phyloP scores from a whole-genome alignment of 768 basidiomycete genomes.

The Phaffia tasmanica region DNA sequence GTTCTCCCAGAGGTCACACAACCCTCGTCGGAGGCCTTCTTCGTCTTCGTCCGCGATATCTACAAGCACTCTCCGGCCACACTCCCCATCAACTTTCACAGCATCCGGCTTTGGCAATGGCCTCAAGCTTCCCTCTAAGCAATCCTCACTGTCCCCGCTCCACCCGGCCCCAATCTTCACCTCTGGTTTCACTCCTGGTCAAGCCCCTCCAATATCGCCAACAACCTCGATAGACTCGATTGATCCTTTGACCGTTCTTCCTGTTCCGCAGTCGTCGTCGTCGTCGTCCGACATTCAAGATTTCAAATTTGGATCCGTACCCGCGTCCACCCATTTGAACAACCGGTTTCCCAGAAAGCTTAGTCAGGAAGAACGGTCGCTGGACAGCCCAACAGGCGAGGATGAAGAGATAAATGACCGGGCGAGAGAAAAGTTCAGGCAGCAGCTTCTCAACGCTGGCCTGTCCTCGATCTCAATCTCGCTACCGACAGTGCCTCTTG shows the following conservation, averaged over 20 bases:
- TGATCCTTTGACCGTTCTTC: not conserved
- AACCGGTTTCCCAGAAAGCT: too few species aligned
- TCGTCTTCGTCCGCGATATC: conserved; percentile 22
- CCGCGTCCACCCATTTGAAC: too few species aligned
- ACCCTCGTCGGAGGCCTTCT: conserved; percentile 17
- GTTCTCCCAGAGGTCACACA: not conserved
- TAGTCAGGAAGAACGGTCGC: not conserved
- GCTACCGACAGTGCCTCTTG: conserved; percentile 5
- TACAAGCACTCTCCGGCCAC: conserved; percentile 4
- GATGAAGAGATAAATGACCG: conserved; percentile 15
- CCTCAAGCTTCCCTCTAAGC: conserved; percentile 1
- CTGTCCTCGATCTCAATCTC: conserved; percentile 21
- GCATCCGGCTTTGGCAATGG: conserved; percentile 17
- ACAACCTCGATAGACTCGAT: conserved; percentile 1
- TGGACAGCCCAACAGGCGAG: not conserved
- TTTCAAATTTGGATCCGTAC: not conserved
- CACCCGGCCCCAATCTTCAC: conserved; percentile 3
- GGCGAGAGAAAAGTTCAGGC: conserved; percentile 20
- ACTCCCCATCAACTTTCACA: conserved; percentile 1
- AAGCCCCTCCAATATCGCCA: conserved; percentile 9
- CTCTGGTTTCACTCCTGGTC: not conserved
- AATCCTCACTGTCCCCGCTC: conserved; percentile 8
- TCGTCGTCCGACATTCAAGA: conserved; percentile 17
- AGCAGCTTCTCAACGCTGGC: conserved; percentile 15
- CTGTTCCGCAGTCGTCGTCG: not conserved